Evolutionary conservation across 257 asterid genomes (phyloP).

Genomic region (Capsicum chinense): DNA sequence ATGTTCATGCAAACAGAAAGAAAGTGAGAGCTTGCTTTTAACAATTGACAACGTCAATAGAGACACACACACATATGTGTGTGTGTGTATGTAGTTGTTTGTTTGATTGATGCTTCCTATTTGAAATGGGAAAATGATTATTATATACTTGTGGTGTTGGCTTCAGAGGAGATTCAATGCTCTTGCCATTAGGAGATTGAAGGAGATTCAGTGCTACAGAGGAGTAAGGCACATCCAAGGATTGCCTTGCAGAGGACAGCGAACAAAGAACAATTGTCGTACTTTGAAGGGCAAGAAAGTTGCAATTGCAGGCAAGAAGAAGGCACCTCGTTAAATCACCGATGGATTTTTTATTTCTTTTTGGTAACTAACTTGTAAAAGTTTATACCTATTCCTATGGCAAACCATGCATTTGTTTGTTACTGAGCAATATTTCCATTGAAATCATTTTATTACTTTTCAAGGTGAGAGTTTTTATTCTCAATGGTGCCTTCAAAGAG

Average conservation of each 20-base stretch:
- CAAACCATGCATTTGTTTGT: conserved; percentile 9
- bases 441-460: neutral
- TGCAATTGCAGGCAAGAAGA: conserved; percentile 89
- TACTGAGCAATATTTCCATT: neutral
- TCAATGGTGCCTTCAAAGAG: too few relatives aligned
- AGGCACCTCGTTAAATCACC: conserved; percentile 48
- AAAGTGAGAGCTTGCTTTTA: neutral
- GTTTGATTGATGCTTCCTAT: neutral
- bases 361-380: conserved; percentile 30
- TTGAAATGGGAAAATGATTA: conserved; percentile 21
- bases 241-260: conserved; percentile 93
- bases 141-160: neutral
- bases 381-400: neutral
- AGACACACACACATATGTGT: too few relatives aligned
- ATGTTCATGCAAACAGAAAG: neutral
- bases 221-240: conserved; percentile 91
- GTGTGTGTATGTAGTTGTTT: neutral
- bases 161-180: conserved; percentile 86
- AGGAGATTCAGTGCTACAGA: conserved; percentile 95
- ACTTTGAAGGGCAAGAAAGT: conserved; percentile 91
- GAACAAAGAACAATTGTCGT: conserved; percentile 93
- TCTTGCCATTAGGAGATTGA: conserved; percentile 81
- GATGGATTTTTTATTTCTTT: neutral
- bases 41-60: neutral
- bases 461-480: neutral